phyloP scores from a whole-genome alignment of 441 rosid species.

The Erysimum cheiri region DNA sequence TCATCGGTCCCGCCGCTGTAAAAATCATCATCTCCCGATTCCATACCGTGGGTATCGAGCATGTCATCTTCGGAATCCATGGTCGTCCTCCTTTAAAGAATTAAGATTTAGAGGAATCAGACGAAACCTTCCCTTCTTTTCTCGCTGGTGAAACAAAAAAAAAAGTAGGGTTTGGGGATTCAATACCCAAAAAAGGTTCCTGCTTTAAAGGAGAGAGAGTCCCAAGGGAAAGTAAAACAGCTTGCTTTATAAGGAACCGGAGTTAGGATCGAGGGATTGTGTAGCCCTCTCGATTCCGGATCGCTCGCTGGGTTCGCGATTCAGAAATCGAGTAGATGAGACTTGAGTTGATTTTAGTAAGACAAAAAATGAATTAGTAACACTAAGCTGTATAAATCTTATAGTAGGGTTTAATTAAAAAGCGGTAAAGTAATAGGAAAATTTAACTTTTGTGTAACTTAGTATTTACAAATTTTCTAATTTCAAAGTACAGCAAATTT shows the following conservation, averaged over 20 bases:
- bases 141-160: not conserved
- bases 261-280: not conserved
- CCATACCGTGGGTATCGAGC: slow-evolving; percentile 64
- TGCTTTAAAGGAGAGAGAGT: too few relatives aligned
- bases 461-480: too few relatives aligned
- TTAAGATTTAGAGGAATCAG: slow-evolving; percentile 24
- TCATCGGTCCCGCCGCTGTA: slow-evolving; percentile 82
- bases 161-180: slow-evolving; percentile 43
- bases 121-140: slow-evolving; percentile 20
- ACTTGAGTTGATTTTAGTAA: not conserved
- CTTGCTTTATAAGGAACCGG: slow-evolving; percentile 25
- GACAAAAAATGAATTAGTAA: too few relatives aligned
- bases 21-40: slow-evolving; percentile 72
- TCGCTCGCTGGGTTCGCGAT: slow-evolving; percentile 28
- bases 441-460: too few relatives aligned
- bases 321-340: slow-evolving; percentile 27
- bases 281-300: slow-evolving; percentile 2
- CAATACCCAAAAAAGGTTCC: slow-evolving; percentile 7
- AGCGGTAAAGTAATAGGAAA: too few relatives aligned
- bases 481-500: too few relatives aligned
- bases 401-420: too few relatives aligned
- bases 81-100: slow-evolving; percentile 1
- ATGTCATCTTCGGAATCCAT: slow-evolving; percentile 81
- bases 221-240: too few relatives aligned
- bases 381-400: too few relatives aligned